Evolutionary conservation across 2,329 filamentous ascomycete genomes (phyloP), one percentile per base, ranked within the genome.

Genomic region (Neonectria faginata): DNA sequence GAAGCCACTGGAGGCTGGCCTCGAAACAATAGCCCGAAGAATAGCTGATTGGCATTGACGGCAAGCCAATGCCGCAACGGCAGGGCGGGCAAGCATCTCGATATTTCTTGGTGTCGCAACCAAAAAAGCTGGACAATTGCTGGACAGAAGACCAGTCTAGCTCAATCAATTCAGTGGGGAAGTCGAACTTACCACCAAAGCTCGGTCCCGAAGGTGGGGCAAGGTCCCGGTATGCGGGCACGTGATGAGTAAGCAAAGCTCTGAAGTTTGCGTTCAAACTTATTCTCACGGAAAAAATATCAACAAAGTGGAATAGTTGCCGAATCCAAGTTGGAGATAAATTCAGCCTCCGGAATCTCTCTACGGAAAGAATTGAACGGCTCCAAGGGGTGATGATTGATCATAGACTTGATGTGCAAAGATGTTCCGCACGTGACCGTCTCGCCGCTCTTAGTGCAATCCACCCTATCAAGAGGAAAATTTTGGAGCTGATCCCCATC

Each of bases 31-130:
- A 14, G 77, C 77, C 55, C 74, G 67, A 29, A 78, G 45, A 12
- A 79, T 70, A 22, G 72, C 65, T 8, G 66, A 73, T 60, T 76
- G 75, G 39, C 77, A 79, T 25, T 73, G 70, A 16, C 73, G 73
- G 31, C 78, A 79, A 55, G 69, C 69, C 39, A 79, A 60, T 58
- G 73, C 70, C 39, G 75, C 68, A 48, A 73, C 57, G 7, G 69
- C 67, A 22, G 77, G 75, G 27, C 78, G 76, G 31, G 71, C 56
- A 52, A 79, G 71, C 76, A 78, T 79, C 3, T 66, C 57, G 60
- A 51, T 29, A 14, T 20, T 9, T 14, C 22, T 29, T 42, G 27
- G 29, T 36, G n/a, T 44, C 44, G 36, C 14, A n/a, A 16, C 18
- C 20, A 27, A 31, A 10, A 42, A 58, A 36, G 42, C 33, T 20